A percentile compares a stretch with the other conserved stretches of the same genome.
These are phyloP conservation scores for Ambrosiella beaveri DNA, from an alignment of 2,329 filamentous ascomycete species.

Conservation along the genomic window DNA sequence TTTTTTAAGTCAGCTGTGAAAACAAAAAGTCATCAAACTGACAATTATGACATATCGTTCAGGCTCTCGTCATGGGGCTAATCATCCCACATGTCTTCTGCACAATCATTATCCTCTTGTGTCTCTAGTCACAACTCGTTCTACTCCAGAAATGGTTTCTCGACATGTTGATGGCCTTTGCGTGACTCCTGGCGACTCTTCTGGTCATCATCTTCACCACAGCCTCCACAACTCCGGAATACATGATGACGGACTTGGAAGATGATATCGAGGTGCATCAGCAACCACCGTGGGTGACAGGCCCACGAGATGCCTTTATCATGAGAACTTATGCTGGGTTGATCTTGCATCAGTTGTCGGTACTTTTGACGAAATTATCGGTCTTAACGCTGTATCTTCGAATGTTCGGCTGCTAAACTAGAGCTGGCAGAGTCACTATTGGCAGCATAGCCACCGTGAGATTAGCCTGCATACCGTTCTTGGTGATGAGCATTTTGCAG, in stretches of 20 bases:
- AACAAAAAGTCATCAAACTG: not conserved
- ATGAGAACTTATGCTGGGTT: not conserved
- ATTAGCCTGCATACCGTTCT: not conserved
- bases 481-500: not conserved
- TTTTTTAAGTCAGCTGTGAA: too few relatives aligned
- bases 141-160: not conserved
- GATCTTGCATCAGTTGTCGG: constrained; percentile 19
- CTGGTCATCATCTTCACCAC: not conserved
- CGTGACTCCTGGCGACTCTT: not conserved
- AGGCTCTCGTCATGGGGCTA: not conserved
- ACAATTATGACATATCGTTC: not conserved
- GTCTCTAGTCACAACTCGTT: not conserved
- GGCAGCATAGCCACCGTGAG: not conserved
- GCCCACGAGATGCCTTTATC: not conserved
- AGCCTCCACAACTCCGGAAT: not conserved
- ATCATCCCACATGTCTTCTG: not conserved
- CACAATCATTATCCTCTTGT: not conserved
- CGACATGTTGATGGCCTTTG: not conserved
- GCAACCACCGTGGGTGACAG: not conserved
- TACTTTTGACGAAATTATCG: constrained; percentile 24
- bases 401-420: constrained; percentile 19
- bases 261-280: not conserved
- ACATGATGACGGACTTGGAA: not conserved
- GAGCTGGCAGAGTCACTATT: not conserved
- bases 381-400: constrained; percentile 25